phyloP scores from a whole-genome alignment of 2,329 filamentous ascomycete species.

The Cercospora nicotianae region DNA sequence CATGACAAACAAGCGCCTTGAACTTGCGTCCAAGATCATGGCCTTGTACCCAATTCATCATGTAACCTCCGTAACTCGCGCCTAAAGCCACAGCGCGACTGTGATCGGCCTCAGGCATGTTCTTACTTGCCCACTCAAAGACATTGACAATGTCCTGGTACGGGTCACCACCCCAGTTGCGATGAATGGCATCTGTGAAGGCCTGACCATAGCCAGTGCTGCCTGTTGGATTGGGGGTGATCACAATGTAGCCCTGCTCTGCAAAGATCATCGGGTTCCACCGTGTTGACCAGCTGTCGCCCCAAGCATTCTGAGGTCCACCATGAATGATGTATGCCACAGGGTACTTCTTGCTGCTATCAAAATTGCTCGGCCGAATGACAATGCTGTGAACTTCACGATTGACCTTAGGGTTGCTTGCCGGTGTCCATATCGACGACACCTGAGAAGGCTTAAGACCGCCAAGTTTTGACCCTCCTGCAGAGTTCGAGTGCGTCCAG shows the following conservation, averaged over 20 bases:
- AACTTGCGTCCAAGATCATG: slow-evolving; percentile 80
- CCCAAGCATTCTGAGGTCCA: slow-evolving; percentile 36
- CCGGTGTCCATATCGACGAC: slow-evolving; percentile 68
- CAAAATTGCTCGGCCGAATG: slow-evolving; percentile 34
- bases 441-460: slow-evolving; percentile 63
- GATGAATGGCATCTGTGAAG: slow-evolving; percentile 60
- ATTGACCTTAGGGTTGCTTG: slow-evolving; percentile 51
- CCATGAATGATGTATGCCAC: slow-evolving; percentile 38
- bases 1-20: slow-evolving; percentile 74
- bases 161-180: slow-evolving; percentile 81
- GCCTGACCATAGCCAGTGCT: slow-evolving; percentile 36
- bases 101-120: slow-evolving; percentile 69
- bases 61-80: slow-evolving; percentile 62
- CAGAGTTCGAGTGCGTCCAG: slow-evolving; percentile 57
- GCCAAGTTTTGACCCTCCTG: slow-evolving; percentile 63
- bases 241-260: slow-evolving; percentile 37
- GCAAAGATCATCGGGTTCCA: slow-evolving; percentile 39
- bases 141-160: slow-evolving; percentile 79
- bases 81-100: slow-evolving; percentile 69
- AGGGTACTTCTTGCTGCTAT: slow-evolving; percentile 34
- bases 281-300: slow-evolving; percentile 35
- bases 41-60: slow-evolving; percentile 70
- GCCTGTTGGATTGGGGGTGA: slow-evolving; percentile 35
- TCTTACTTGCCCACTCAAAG: slow-evolving; percentile 69
- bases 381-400: slow-evolving; percentile 64